These are phyloP conservation scores for Penicillium sp. DNA, from an alignment of 2,329 filamentous ascomycete species.

Conservation along the genomic window DNA sequence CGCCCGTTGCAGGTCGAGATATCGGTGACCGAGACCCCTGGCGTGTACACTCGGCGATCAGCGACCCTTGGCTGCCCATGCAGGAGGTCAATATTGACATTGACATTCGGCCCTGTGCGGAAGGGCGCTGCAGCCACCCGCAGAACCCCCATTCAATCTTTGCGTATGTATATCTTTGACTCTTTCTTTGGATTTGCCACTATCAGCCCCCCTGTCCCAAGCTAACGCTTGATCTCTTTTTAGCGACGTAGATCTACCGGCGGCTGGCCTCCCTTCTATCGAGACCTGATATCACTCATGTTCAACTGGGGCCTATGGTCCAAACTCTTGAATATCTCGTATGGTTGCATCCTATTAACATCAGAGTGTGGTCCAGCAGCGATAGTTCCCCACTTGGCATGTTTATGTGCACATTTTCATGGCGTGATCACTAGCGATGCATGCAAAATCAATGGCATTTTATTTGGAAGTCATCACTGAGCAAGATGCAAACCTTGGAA, in stretches of 20 bases:
- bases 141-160: neutral
- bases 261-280: neutral
- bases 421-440: neutral
- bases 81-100: constrained; percentile 49
- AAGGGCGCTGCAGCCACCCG: constrained; percentile 35
- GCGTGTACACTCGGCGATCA: constrained; percentile 10
- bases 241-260: neutral
- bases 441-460: neutral
- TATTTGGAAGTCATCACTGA: neutral
- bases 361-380: neutral
- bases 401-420: neutral
- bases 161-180: neutral
- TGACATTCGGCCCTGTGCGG: constrained; percentile 47
- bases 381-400: neutral
- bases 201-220: too few species aligned
- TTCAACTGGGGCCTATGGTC: neutral
- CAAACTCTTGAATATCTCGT: neutral
- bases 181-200: too few species aligned
- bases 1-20: constrained; percentile 10
- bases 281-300: neutral
- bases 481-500: neutral
- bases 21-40: constrained; percentile 24
- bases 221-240: neutral
- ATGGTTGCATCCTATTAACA: neutral
- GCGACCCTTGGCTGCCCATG: constrained; percentile 44